Evolutionary conservation across 208 protist species (phyloP).

Genomic region (Porcisia hertigi): DNA sequence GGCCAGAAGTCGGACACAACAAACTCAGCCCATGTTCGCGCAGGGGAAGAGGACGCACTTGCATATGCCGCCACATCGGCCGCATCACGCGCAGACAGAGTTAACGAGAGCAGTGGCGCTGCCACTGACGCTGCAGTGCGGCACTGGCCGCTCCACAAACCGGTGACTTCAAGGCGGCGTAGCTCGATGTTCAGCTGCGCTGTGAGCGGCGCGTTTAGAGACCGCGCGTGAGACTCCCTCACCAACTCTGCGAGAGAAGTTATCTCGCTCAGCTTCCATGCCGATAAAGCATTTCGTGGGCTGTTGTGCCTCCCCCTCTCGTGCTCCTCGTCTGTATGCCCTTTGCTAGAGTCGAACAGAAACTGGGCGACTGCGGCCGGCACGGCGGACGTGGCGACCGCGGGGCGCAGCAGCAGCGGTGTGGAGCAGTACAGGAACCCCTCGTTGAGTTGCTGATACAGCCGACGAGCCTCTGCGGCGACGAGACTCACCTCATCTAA

Average conservation of each 20-base stretch:
- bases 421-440: conserved; percentile 58
- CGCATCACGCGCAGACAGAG: conserved; percentile 63
- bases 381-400: conserved; percentile 24
- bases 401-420: conserved; percentile 58
- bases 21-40: conserved; percentile 26
- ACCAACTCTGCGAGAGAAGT: conserved; percentile 37
- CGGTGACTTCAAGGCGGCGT: conserved; percentile 7
- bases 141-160: conserved; percentile 31
- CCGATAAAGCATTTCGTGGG: background rate
- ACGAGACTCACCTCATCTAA: conserved; percentile 42
- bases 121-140: conserved; percentile 23
- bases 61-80: conserved; percentile 37
- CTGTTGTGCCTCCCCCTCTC: conserved; percentile 1
- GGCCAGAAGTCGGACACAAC: conserved; percentile 30
- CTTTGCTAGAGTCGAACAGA: conserved; percentile 12
- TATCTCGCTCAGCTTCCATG: conserved; percentile 24
- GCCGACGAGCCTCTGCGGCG: conserved; percentile 18
- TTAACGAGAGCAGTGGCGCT: conserved; percentile 52
- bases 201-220: conserved; percentile 60
- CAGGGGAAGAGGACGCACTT: background rate
- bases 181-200: conserved; percentile 29
- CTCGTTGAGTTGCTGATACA: conserved; percentile 44
- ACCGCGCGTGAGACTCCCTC: conserved; percentile 45
- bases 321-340: background rate
- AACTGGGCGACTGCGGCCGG: conserved; percentile 27